Conservation (phyloP, 2,329 filamentous ascomycete genomes). For the Pezicula neosporulosa region DNA sequence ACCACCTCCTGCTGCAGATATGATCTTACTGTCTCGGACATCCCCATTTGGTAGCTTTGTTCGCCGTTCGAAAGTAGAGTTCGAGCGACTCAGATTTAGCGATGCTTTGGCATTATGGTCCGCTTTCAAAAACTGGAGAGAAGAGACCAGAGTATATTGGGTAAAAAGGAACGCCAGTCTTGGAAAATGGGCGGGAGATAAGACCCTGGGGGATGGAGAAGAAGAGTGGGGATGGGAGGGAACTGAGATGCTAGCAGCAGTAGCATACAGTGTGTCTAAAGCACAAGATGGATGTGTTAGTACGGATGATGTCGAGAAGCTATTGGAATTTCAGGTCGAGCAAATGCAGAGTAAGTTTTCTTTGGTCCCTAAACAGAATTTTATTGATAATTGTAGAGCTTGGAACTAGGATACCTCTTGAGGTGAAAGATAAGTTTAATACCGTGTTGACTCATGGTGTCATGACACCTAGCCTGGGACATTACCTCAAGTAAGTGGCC, state of each 20-base stretch:
- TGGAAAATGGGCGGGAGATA: slow-evolving; percentile 51
- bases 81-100: slow-evolving; percentile 74
- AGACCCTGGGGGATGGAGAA: slow-evolving; percentile 47
- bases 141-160: slow-evolving; percentile 65
- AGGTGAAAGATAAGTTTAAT: slow-evolving; percentile 69
- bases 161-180: slow-evolving; percentile 46
- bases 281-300: slow-evolving; percentile 50
- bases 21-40: slow-evolving; percentile 63
- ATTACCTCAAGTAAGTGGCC: slow-evolving; percentile 65
- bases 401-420: slow-evolving; percentile 73
- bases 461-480: slow-evolving; percentile 67
- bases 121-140: slow-evolving; percentile 75
- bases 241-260: slow-evolving; percentile 33
- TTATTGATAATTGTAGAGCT: slow-evolving; percentile 49
- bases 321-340: slow-evolving; percentile 85
- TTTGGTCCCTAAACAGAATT: background rate
- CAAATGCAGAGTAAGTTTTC: slow-evolving; percentile 71
- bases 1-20: slow-evolving; percentile 42
- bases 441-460: slow-evolving; percentile 64
- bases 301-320: slow-evolving; percentile 73
- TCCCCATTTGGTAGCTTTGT: slow-evolving; percentile 83
- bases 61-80: slow-evolving; percentile 74
- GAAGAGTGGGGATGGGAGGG: slow-evolving; percentile 46
- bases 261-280: slow-evolving; percentile 22
- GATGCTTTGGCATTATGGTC: slow-evolving; percentile 79